Evolutionary conservation across 352 stramenopile genomes (phyloP).

Genomic region (Phytopythium boreale): DNA sequence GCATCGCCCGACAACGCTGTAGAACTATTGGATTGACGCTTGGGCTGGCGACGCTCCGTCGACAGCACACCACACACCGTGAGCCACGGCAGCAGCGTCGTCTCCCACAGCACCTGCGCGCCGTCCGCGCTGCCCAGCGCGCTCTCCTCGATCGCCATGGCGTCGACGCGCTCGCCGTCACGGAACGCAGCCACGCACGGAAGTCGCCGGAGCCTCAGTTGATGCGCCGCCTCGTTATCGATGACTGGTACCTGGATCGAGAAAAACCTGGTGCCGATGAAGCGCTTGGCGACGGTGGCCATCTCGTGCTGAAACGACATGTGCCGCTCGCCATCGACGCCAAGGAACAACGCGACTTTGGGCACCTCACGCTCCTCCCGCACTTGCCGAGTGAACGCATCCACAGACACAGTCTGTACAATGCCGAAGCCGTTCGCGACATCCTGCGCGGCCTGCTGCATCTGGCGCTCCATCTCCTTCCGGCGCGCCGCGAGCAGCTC

Average conservation of each 20-base stretch:
- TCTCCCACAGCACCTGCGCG: slow-evolving; percentile 45
- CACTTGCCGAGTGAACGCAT: slow-evolving; percentile 36
- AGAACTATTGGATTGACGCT: slow-evolving; percentile 1
- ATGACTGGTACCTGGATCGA: slow-evolving; percentile 10
- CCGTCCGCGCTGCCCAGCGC: slow-evolving; percentile 20
- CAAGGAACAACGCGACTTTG: slow-evolving; percentile 36
- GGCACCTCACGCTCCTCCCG: slow-evolving; percentile 30
- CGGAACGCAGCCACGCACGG: slow-evolving; percentile 48
- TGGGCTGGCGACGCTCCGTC: slow-evolving; percentile 30
- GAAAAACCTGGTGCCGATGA: slow-evolving; percentile 64
- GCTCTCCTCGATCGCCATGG: slow-evolving; percentile 37
- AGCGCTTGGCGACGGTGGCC: slow-evolving; percentile 33
- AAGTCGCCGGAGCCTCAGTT: slow-evolving; percentile 31
- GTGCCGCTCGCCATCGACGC: slow-evolving; percentile 8
- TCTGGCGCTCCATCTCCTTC: slow-evolving; percentile 42
- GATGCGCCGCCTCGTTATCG: slow-evolving; percentile 26
- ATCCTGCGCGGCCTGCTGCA: slow-evolving; percentile 40
- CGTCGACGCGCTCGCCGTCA: slow-evolving; percentile 43
- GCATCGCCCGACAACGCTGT: slow-evolving; percentile 9
- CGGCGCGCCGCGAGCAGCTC: slow-evolving; percentile 35
- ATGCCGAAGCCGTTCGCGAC: slow-evolving; percentile 53
- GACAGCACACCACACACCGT: slow-evolving; percentile 55
- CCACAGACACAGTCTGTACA: slow-evolving; percentile 25
- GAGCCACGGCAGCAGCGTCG: slow-evolving; percentile 56
- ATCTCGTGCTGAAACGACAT: slow-evolving; percentile 40